Base-by-base conservation (phyloP, 169 alveolate genomes). In the Eimeria praecox region DNA sequence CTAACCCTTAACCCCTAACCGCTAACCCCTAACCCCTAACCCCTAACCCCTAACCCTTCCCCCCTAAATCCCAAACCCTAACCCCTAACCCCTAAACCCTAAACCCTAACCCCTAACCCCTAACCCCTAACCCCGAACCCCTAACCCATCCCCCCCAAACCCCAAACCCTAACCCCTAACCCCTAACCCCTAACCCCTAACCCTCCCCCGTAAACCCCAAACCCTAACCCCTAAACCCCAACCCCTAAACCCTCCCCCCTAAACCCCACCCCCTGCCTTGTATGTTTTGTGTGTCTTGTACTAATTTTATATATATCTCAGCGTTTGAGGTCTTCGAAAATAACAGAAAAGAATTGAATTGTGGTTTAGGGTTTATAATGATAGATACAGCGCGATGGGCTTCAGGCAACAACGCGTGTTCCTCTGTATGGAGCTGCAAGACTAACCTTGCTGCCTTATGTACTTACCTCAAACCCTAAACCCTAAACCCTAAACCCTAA, bases 161-260 rank as follows among this genome's bases (percentile, higher is more conserved):
- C n/a, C n/a, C n/a, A n/a, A n/a, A n/a, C n/a, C n/a, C n/a, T n/a
- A n/a, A n/a, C n/a, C n/a, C n/a, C n/a, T n/a, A n/a, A n/a, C n/a
- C n/a, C n/a, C n/a, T n/a, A n/a, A n/a, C n/a, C n/a, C n/a, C n/a
- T n/a, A n/a, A n/a, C n/a, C n/a, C n/a, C n/a, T 18, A 59, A 38
- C 87, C 87, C 62, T 77, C 35, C 35, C 35, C 87, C 87, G 62
- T 77, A 77, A 77, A 77, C 87, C 87, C 87, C 40, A 77, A 40
- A 77, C 87, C 56, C 87, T 40, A 77, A 77, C 35, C 87, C 87
- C 87, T 40, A 77, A 77, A 77, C 87, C 87, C 87, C 40, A 77
- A 77, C 35, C 54, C 87, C 46, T 73, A n/a, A n/a, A n/a, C n/a
- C n/a, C n/a, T n/a, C n/a, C n/a, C n/a, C n/a, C n/a, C n/a, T n/a